Base-by-base conservation (phyloP, 1,284 basidiomycete genomes). In the Microbotryum saponariae region DNA sequence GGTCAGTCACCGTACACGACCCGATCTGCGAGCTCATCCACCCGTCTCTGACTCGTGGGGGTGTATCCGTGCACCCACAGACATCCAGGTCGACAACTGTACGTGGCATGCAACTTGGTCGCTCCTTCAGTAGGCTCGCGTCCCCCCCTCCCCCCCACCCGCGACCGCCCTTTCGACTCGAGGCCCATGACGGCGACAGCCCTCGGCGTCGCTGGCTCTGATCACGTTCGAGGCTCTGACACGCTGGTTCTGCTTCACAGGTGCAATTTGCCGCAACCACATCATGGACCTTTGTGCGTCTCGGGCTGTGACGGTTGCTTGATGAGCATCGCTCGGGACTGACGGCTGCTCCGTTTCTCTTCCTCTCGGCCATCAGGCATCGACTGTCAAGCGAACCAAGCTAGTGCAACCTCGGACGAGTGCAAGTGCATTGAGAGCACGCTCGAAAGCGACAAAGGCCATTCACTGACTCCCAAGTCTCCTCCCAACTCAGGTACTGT, bases 361-460 rank as follows among this genome's bases (percentile, higher is more conserved):
- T 33, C 53, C 37, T 42, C 37, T 42, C 37, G 37, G 37, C 37
- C 58, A 6, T 72, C 31, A 97, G 93, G 94, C 79, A 99, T 99
- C 76, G 96, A 99, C 76, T 99, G 96, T 76, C 96, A 99, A 77
- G 96, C 96, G 46, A 98, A 98, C 77, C 96, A 97, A 76, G 89
- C 93, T 10, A 94, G 91, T 25, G 89, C 92, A 16, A 92, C 90
- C 14, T 92, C 86, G 70, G 94, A 97, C 73, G 94, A 97, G 73
- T 98, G 96, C 55, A 45, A 52, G 59, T 31, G 6, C 44, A 7
- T 21, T 21, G 18, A 21, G 8, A 31, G 16, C 18, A 23, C 14
- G n/a, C 5, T 9, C 37, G 23, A 12, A 20, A 33, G 51, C 12
- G 52, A 42, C 4, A 25, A 37, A 10, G 33, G 21, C 52, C n/a